Base-by-base conservation (phyloP, 129 eudicot genomes). In the Flaveria brownii region DNA sequence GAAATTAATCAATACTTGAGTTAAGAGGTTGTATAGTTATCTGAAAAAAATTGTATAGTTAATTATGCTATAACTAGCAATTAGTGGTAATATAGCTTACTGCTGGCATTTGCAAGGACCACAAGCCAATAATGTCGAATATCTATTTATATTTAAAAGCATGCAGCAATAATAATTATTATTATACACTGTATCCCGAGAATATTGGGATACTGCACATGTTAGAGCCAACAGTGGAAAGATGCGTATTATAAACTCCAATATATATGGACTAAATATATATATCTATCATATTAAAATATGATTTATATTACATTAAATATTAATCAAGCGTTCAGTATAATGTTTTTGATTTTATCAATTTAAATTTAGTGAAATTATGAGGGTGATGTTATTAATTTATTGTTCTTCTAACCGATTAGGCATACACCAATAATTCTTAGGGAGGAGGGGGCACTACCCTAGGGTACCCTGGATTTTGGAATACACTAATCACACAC, bases 201-300 rank as follows among this genome's bases (percentile, higher is more conserved):
- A 76, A 76, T 76, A 49, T 17, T 25, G 80, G 73, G 62, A 76
- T 76, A 33, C 36, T 18, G 66, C 72, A 43, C 16, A 50, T 49
- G 73, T 26, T 76, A 10, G 11, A 76, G 28, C 52, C 72, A 75
- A 1, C 42, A 36, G 9, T 49, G 51, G 36, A 59, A 5, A 23
- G 16, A 59, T 59, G 36, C 65, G 36, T 59, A 59, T 1, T 33
- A 17, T 45, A 52, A 39, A 20, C 55, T 46, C 33, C 39, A 45
- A 43, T 41, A 43, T 68, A 41, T 54, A 42, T 43, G 72, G 68
- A 30, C 42, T 62, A 62, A 47, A 25, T 18, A 8, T 18, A 2
- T 56, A 2, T 1, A 18, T 5, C 8, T 14, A 51, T 54, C 22
- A 54, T 54, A 6, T 54, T 17, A 54, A 54, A 54, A 14, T n/a